Conservation (phyloP, 2,329 filamentous ascomycete genomes). For the Ceratocystis eucalypticola region DNA sequence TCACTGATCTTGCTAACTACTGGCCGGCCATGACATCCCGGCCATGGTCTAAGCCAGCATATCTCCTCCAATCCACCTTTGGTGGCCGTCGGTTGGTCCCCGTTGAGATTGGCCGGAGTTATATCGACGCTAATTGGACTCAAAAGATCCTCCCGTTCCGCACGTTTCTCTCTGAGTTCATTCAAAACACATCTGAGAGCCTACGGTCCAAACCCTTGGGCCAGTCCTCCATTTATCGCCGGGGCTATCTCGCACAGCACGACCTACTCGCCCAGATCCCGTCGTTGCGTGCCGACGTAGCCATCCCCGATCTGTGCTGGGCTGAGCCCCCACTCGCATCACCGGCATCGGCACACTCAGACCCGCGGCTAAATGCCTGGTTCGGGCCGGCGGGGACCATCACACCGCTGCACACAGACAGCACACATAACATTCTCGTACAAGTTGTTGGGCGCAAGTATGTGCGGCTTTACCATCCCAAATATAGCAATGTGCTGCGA, state of each 20-base stretch:
- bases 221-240: slow-evolving; percentile 22
- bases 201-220: not conserved
- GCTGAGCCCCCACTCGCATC: slow-evolving; percentile 47
- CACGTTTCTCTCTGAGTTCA: slow-evolving; percentile 52
- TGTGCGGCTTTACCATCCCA: slow-evolving; percentile 69
- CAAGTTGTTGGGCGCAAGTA: slow-evolving; percentile 90
- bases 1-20: slow-evolving; percentile 47
- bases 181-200: slow-evolving; percentile 27
- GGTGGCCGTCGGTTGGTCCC: slow-evolving; percentile 68
- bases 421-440: slow-evolving; percentile 81
- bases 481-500: slow-evolving; percentile 42
- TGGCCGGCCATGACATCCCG: slow-evolving; percentile 65
- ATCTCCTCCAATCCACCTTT: slow-evolving; percentile 63
- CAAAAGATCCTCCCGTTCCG: slow-evolving; percentile 66
- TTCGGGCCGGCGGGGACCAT: slow-evolving; percentile 79
- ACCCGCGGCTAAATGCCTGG: slow-evolving; percentile 75
- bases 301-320: slow-evolving; percentile 75
- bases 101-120: slow-evolving; percentile 73
- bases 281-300: slow-evolving; percentile 58
- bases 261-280: slow-evolving; percentile 76
- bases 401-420: slow-evolving; percentile 85
- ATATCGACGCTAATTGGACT: slow-evolving; percentile 73
- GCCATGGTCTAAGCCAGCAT: slow-evolving; percentile 60
- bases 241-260: slow-evolving; percentile 84
- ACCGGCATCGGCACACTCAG: slow-evolving; percentile 31